A percentile compares a stretch with the other conserved stretches of the same genome.
phyloP scores from a whole-genome alignment of 345 rosid genomes.

The Dimocarpus longan region DNA sequence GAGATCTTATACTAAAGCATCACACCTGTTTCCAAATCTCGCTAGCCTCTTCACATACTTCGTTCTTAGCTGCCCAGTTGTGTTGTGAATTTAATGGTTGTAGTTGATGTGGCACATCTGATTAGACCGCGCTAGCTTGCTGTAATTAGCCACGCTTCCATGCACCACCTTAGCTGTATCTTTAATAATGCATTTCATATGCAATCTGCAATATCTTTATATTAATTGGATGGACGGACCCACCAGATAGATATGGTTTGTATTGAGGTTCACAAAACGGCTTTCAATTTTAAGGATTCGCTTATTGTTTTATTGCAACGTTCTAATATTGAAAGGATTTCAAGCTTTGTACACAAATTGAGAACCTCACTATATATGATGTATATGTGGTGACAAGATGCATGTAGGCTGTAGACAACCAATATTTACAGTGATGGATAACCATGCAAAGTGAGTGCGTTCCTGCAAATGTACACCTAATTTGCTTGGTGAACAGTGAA shows the following conservation, averaged over 20 bases:
- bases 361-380: no score
- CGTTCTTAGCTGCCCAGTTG: background rate
- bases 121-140: background rate
- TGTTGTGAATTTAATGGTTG: conserved; percentile 2
- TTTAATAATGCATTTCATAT: background rate
- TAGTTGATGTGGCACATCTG: background rate
- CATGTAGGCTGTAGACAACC: background rate
- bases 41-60: background rate
- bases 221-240: no score
- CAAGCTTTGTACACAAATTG: no score
- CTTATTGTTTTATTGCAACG: no score
- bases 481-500: background rate
- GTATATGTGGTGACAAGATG: background rate
- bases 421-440: background rate
- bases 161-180: background rate
- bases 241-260: no score
- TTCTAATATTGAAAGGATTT: no score
- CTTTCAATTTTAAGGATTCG: no score
- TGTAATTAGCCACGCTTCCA: background rate
- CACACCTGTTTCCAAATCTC: background rate
- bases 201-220: no score
- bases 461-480: background rate
- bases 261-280: no score
- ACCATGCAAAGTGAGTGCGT: background rate
- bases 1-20: conserved; percentile 7